Conservation (phyloP, 257 asterid species). For the Solanum phureja region DNA sequence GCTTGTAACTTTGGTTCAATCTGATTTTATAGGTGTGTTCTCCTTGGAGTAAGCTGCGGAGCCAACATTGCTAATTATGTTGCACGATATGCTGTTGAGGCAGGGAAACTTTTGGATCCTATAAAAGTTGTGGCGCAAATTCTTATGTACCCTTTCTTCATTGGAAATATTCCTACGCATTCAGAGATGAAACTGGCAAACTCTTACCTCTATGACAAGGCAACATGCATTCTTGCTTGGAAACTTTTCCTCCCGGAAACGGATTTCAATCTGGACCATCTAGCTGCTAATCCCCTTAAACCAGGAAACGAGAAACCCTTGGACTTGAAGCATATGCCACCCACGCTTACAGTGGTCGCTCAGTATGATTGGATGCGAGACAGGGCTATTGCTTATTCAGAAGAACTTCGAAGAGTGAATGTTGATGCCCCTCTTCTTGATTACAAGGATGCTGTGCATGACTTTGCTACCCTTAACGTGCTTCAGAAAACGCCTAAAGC, state of each 20-base stretch:
- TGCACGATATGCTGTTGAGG: constrained; percentile 39
- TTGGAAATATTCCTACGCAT: constrained; percentile 46
- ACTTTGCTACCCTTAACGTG: constrained; percentile 64
- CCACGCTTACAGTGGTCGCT: constrained; percentile 70
- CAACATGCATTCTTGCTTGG: constrained; percentile 63
- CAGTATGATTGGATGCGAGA: constrained; percentile 91
- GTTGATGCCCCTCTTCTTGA: constrained; percentile 77
- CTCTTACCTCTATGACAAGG: constrained; percentile 64
- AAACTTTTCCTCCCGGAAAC: constrained; percentile 57
- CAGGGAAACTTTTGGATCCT: constrained; percentile 54
- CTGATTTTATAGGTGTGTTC: constrained; percentile 53
- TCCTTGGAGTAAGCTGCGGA: constrained; percentile 84
- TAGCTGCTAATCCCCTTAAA: constrained; percentile 61
- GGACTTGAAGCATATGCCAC: constrained; percentile 63
- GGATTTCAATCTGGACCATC: constrained; percentile 57
- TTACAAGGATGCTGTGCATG: constrained; percentile 72
- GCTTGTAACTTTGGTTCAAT: not conserved
- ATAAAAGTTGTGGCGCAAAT: constrained; percentile 80
- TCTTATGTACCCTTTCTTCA: constrained; percentile 78
- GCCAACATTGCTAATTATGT: constrained; percentile 67
- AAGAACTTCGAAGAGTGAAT: constrained; percentile 73
- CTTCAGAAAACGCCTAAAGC: constrained; percentile 66
- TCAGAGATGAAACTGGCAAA: constrained; percentile 56
- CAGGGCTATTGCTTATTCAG: constrained; percentile 69
- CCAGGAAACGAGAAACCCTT: constrained; percentile 10